These are phyloP conservation scores for Phaseolus coccineus DNA, from an alignment of 331 rosid species.

Conservation along the genomic window DNA sequence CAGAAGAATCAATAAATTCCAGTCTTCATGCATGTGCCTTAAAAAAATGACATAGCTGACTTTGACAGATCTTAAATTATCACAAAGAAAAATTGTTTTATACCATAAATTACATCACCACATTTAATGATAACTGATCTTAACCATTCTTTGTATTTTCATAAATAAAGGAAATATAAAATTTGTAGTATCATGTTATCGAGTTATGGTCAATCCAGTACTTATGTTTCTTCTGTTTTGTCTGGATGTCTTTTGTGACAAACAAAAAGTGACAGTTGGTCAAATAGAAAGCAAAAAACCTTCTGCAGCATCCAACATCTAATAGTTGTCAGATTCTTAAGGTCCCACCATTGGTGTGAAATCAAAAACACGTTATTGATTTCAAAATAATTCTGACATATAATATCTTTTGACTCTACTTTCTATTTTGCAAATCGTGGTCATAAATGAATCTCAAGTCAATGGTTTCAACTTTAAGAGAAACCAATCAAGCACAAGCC, in stretches of 20 bases:
- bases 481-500: slow-evolving; percentile 35
- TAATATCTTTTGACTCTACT: not conserved
- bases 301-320: not conserved
- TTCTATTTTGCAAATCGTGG: slow-evolving; percentile 26
- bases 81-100: not conserved
- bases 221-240: not conserved
- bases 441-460: slow-evolving; percentile 1
- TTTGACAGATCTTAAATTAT: not conserved
- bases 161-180: not conserved
- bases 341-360: slow-evolving; percentile 39
- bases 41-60: not conserved
- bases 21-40: not conserved
- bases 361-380: not conserved
- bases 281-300: slow-evolving; percentile 27
- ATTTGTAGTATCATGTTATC: not conserved
- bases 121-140: not conserved
- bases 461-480: slow-evolving; percentile 6
- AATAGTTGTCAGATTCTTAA: not conserved
- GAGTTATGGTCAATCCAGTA: not conserved
- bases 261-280: slow-evolving; percentile 27
- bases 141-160: not conserved
- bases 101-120: not conserved
- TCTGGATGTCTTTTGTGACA: not conserved
- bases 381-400: slow-evolving; percentile 2
- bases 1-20: not conserved